Conservation (phyloP, 1,284 basidiomycete species). For the Cryptococcus floricola region DNA sequence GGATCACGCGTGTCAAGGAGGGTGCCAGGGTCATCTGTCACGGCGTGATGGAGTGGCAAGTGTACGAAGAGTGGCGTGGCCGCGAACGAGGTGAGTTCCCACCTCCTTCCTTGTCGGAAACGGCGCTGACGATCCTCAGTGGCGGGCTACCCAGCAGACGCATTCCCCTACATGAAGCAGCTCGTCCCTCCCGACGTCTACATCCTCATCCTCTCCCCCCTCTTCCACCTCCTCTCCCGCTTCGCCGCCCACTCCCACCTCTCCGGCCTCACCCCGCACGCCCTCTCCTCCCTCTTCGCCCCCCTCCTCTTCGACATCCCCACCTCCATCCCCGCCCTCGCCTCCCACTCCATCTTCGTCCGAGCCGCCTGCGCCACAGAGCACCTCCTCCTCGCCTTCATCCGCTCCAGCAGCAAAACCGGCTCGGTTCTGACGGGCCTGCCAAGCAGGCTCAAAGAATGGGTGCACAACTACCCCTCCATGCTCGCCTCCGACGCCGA, state of each 20-base stretch:
- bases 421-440: conserved; percentile 58
- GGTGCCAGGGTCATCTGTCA: conserved; percentile 57
- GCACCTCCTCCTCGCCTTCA: conserved; percentile 77
- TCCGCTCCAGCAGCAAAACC: conserved; percentile 62
- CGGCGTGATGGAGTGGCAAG: conserved; percentile 71
- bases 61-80: conserved; percentile 70
- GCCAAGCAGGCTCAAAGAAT: conserved; percentile 72
- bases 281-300: conserved; percentile 81
- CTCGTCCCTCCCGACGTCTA: conserved; percentile 52
- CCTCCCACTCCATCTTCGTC: conserved; percentile 74
- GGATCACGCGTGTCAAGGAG: conserved; percentile 59
- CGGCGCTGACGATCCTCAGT: conserved; percentile 49
- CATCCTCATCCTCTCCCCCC: conserved; percentile 59
- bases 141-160: conserved; percentile 61
- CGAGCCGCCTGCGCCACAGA: conserved; percentile 78
- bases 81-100: conserved; percentile 64
- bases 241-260: conserved; percentile 71
- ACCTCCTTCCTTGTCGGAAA: neutral
- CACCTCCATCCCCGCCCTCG: conserved; percentile 60
- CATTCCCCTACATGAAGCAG: conserved; percentile 59
- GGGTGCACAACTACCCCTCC: conserved; percentile 77
- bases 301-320: conserved; percentile 67
- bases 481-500: conserved; percentile 56
- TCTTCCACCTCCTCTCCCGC: conserved; percentile 70
- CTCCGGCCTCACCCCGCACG: conserved; percentile 79